Percentiles rank a stretch among this genome's conserved stretches.
phyloP scores from a whole-genome alignment of 106 monocot genomes.

The Allium cepa region DNA sequence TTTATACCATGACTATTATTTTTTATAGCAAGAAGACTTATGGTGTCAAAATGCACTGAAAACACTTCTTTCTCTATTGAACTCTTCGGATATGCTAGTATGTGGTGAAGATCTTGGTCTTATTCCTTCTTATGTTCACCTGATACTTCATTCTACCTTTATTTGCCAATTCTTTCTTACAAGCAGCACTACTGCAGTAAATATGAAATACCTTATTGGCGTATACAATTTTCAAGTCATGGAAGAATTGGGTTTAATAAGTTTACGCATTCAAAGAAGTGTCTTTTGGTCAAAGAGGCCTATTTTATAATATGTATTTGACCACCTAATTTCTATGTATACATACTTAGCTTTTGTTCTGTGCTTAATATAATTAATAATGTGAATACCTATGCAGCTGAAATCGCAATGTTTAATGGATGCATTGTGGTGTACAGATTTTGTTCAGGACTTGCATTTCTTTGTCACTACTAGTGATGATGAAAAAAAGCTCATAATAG shows the following conservation, averaged over 20 bases:
- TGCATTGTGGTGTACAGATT: too few species aligned
- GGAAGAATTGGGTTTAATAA: conserved; percentile 88
- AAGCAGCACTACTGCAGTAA: not conserved
- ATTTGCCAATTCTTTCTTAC: not conserved
- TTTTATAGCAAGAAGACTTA: conserved; percentile 79
- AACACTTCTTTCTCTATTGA: conserved; percentile 75
- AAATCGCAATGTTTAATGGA: too few species aligned
- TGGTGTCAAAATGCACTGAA: conserved; percentile 96
- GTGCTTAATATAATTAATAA: too few species aligned
- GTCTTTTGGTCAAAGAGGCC: too few species aligned
- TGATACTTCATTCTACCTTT: conserved; percentile 31
- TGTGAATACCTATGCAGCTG: too few species aligned
- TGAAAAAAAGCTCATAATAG: too few species aligned
- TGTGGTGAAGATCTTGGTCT: conserved; percentile 98
- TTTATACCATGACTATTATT: conserved; percentile 95
- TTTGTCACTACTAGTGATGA: too few species aligned
- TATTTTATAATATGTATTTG: too few species aligned
- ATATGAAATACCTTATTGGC: not conserved
- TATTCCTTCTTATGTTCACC: conserved; percentile 91
- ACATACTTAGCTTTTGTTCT: too few species aligned
- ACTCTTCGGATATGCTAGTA: conserved; percentile 93
- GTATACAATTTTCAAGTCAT: conserved; percentile 74
- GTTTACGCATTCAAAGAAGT: conserved; percentile 89
- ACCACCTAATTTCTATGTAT: too few species aligned
- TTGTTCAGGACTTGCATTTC: too few species aligned